Base-by-base conservation (phyloP, 208 protist species). In the Trypanosoma rangeli region DNA sequence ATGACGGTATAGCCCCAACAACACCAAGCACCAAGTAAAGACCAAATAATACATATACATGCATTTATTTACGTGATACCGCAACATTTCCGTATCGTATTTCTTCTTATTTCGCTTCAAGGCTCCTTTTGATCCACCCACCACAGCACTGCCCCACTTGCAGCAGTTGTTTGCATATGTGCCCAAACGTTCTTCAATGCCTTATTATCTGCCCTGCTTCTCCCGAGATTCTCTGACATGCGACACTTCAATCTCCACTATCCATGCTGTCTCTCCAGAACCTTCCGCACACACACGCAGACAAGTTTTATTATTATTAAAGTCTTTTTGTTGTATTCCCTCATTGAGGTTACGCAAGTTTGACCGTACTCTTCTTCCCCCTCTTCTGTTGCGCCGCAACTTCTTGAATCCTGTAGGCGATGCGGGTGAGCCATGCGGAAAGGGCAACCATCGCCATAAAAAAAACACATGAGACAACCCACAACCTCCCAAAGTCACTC, bases 401-500 rank as follows among this genome's bases (percentile, higher is more conserved):
- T 8, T 53, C 35, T 59, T 89, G 84, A 50, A 70, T 52, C 1
- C 64, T 66, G 50, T 68, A 79, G 39, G 83, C 83, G 53, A 92
- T 64, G 31, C 89, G 82, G 9, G 80, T 82, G 10, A 94, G 64
- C 84, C 86, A 89, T 10, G 83, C 73, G 0, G 83, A 84, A n/a
- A 94, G 70, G 0, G 62, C 22, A 22, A 90, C 85, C 52, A 82
- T 97, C n/a, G 86, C 76, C 16, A 94, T 56, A 70, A 93, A 97
- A 69, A 98, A 98, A 5, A 93, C 22, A 54, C 93, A 85, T 29
- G 87, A 90, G 16, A 80, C 77, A 0, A 93, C 24, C 90, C 90
- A 98, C 48, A 98, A 69, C 0, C 68, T 64, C 28, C 86, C 84
- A 82, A 94, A 98, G 64, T 84, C 78, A 61, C 92, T 90, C 26